Evolutionary conservation across 2,329 filamentous ascomycete genomes (phyloP), one percentile per base, ranked within the genome.

Genomic region (Neofusicoccum umdonicola): DNA sequence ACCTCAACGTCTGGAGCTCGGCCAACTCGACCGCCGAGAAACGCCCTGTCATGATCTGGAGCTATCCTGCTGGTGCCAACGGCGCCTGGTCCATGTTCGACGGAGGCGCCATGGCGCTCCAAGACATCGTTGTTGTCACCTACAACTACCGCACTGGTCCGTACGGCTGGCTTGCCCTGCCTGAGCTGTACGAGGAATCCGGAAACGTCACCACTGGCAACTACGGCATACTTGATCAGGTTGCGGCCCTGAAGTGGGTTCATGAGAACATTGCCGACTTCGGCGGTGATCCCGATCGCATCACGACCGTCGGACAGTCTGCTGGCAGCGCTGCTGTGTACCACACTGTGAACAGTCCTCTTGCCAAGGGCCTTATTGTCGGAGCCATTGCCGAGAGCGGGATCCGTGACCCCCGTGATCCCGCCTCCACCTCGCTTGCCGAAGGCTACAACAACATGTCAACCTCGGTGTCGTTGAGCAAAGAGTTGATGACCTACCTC

Each of bases 271-370:
- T 79, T 51, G 69, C 65, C 2, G 47, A 51, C 17, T 77, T 78
- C 58, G 74, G 75, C 9, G 76, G 76, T 34, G 73, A 78, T 60
- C 69, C 71, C 31, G 58, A 71, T 2, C 71, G 72, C 13, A 74
- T 79, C 64, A 79, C 76, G 0, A 74, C 79, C 44, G 71, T 79
- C 39, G 78, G 77, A 2, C 73, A 79, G 50, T 58, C 54, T n/a
- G 31, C 37, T 22, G 54, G 54, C 37, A 39, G 31, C 54, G 31
- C 54, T 3, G 12, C 31, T 9, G 54, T 58, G 1, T 69, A 73
- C 41, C 70, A 73, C 51, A 69, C 70, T n/a, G 61, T 74, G n/a
- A 73, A 73, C 63, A 70, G 69, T 44, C 64, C 67, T 13, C 64
- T 73, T 8, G 68, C 69, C 12, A 67, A 69, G 34, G 72, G 71